A percentile compares a stretch with the other conserved stretches of the same genome.
Evolutionary conservation across 2,329 filamentous ascomycete genomes (phyloP).

Genomic region (Aspergillus flavus): DNA sequence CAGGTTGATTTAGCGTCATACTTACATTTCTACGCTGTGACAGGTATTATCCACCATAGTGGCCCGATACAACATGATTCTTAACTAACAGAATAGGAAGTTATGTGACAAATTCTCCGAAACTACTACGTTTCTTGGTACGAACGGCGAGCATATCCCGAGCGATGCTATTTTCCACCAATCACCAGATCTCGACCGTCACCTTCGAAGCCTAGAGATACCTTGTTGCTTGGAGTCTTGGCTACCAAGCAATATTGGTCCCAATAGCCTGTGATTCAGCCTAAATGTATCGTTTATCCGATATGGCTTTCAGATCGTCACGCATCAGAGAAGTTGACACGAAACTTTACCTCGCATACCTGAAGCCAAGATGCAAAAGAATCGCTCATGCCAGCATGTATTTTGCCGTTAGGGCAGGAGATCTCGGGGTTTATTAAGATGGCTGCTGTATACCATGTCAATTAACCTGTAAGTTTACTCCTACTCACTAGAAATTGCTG

Average conservation of each 20-base stretch:
- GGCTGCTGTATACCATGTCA: not conserved
- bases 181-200: not conserved
- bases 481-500: not conserved
- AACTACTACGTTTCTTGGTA: not conserved
- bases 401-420: not conserved
- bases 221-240: not conserved
- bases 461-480: not conserved
- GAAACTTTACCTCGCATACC: not conserved
- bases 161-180: not conserved
- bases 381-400: not conserved
- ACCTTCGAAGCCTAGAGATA: not conserved
- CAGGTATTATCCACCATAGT: not conserved
- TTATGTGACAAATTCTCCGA: not conserved
- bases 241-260: not conserved
- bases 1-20: not conserved
- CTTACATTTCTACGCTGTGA: not conserved
- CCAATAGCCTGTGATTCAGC: not conserved
- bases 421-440: not conserved
- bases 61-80: not conserved
- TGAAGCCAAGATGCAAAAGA: not conserved
- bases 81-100: not conserved
- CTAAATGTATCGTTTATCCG: conserved; percentile 3
- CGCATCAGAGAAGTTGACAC: too few species aligned
- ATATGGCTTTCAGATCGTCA: not conserved
- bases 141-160: not conserved